phyloP scores from a whole-genome alignment of 2,329 filamentous ascomycete genomes.

The Orbilia ellipsospora region DNA sequence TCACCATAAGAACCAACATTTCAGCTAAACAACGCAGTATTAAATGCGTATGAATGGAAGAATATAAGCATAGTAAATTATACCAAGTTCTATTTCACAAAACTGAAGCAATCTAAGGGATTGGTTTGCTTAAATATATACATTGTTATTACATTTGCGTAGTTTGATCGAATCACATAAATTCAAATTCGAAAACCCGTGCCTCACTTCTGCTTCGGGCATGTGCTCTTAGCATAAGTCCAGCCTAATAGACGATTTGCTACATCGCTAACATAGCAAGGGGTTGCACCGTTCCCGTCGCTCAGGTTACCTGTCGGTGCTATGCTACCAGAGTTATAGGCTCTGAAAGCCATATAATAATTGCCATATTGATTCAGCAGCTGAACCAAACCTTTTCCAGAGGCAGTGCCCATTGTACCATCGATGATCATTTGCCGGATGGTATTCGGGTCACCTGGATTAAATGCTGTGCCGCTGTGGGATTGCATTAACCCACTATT shows the following conservation, averaged over 20 bases:
- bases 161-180: too few relatives aligned
- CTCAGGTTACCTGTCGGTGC: constrained; percentile 61
- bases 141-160: too few relatives aligned
- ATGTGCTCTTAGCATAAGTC: constrained; percentile 55
- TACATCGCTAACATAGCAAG: constrained; percentile 63
- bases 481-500: constrained; percentile 64
- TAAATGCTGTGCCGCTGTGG: constrained; percentile 61
- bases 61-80: too few relatives aligned
- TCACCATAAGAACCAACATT: too few relatives aligned
- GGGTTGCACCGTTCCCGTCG: constrained; percentile 61
- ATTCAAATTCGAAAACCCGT: too few relatives aligned
- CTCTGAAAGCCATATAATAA: constrained; percentile 63
- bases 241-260: constrained; percentile 62
- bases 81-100: too few relatives aligned
- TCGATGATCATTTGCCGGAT: constrained; percentile 60
- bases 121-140: too few relatives aligned
- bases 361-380: constrained; percentile 57
- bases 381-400: constrained; percentile 59
- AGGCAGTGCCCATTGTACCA: constrained; percentile 59
- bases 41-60: too few relatives aligned
- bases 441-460: constrained; percentile 49
- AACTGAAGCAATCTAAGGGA: too few relatives aligned
- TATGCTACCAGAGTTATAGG: constrained; percentile 64
- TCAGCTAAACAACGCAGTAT: too few relatives aligned
- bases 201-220: constrained; percentile 3